phyloP scores from a whole-genome alignment of 1,139 yeast genomes.

The Kodamaea derodonti region DNA sequence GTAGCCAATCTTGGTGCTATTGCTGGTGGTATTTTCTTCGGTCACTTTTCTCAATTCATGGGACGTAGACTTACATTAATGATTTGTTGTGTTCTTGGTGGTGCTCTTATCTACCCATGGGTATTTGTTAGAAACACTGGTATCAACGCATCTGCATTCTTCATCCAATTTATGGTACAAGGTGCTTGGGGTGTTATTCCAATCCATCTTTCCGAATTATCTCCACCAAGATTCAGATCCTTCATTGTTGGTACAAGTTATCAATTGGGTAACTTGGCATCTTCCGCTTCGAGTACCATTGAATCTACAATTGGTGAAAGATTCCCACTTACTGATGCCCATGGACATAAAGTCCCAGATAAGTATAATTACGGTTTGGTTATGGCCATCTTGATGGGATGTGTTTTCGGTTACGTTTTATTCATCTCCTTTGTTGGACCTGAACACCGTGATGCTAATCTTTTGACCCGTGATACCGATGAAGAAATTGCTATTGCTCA shows the following conservation, averaged over 20 bases:
- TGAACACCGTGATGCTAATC: constrained; percentile 14
- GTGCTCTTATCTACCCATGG: constrained; percentile 34
- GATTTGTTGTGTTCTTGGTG: constrained; percentile 25
- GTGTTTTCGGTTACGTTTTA: constrained; percentile 30
- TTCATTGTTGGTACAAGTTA: constrained; percentile 36
- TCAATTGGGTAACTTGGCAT: constrained; percentile 37
- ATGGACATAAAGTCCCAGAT: not conserved
- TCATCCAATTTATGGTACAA: constrained; percentile 29
- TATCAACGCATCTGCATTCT: constrained; percentile 24
- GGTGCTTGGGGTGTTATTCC: constrained; percentile 41
- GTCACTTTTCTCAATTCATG: constrained; percentile 21
- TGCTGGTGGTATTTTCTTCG: constrained; percentile 37
- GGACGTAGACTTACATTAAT: constrained; percentile 48
- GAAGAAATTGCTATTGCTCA: not conserved
- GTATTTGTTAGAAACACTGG: constrained; percentile 17
- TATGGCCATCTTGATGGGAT: constrained; percentile 38
- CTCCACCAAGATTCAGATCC: constrained; percentile 32
- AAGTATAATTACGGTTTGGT: constrained; percentile 32
- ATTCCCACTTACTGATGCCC: constrained; percentile 18
- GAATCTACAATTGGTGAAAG: constrained; percentile 31
- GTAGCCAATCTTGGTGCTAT: constrained; percentile 51
- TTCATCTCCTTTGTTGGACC: constrained; percentile 30
- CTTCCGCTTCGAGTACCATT: constrained; percentile 35
- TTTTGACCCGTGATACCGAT: not conserved
- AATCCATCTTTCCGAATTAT: constrained; percentile 33